A percentile compares a stretch with the other conserved stretches of the same genome.
phyloP scores from a whole-genome alignment of 1,284 basidiomycete species.

The Jaminaea rosea region DNA sequence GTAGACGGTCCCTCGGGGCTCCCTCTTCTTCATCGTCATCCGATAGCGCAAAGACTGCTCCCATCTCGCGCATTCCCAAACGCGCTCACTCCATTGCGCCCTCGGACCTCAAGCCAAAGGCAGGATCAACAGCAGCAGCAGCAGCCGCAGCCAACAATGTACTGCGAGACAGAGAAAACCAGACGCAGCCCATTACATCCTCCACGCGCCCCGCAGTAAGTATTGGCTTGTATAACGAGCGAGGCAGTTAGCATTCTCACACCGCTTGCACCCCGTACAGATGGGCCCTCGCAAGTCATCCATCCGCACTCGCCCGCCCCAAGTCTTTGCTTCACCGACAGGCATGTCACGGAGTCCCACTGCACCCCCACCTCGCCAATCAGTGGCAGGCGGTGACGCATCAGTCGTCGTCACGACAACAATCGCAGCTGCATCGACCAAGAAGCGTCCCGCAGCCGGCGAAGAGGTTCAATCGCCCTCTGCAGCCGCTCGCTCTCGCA shows the following conservation, averaged over 20 bases:
- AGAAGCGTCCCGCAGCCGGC: neutral
- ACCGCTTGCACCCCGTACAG: neutral
- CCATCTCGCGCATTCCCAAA: neutral
- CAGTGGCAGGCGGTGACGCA: neutral
- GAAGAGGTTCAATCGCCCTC: neutral
- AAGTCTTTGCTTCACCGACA: slow-evolving; percentile 7
- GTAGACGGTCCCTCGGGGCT: too few species aligned
- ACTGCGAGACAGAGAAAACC: neutral
- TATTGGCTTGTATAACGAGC: neutral
- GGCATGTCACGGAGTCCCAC: neutral
- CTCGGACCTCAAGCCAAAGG: neutral
- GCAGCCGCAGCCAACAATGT: too few species aligned
- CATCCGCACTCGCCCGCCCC: slow-evolving; percentile 6
- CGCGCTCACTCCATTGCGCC: neutral
- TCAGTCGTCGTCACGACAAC: neutral
- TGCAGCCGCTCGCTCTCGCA: neutral
- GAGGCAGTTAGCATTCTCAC: neutral
- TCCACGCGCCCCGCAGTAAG: neutral
- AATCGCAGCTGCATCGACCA: neutral
- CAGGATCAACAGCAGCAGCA: neutral
- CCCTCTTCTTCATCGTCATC: neutral
- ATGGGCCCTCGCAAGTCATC: slow-evolving; percentile 10
- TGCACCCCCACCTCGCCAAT: neutral
- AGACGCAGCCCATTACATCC: neutral
- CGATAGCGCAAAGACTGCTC: too few species aligned